Base-by-base conservation (phyloP, 352 stramenopile species). In the Globisporangium okanoganense region DNA sequence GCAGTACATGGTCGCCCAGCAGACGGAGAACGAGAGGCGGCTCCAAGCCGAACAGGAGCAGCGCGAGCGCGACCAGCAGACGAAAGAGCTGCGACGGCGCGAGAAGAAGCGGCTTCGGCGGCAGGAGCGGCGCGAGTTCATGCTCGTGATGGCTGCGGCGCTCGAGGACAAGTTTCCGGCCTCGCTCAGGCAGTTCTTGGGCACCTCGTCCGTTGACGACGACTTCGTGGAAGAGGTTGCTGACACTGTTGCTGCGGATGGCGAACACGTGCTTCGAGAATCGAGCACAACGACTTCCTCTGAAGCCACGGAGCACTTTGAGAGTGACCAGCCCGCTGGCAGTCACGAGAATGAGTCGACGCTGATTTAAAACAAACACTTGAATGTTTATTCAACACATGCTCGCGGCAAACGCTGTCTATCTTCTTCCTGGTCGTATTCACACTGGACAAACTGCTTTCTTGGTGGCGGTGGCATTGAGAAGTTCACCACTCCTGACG, bases 1-100 rank as follows among this genome's bases (percentile, higher is more conserved):
- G 36, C 71, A 82, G 51, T 82, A 75, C 61, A 75, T 88, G 69
- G 65, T 73, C 29, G 62, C 73, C 1, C 79, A 88, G 57, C 76
- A 88, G 41, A 55, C 70, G 5, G 79, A 87, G 45, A 75, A 40
- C 4, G 57, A 60, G n/a, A 63, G 65, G 10, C 74, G 67, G 29
- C 29, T 67, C 2, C 62, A 86, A 51, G 29, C 56, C 16, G 74
- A 85, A 9, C 61, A 75, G 33, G 69, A 70, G 45, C 67, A 69
- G 40, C 61, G 66, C 24, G 65, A 62, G 29, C 58, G 64, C 55
- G 71, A 83, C 31, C 55, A 55, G 14, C 35, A 59, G 20, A 60
- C 64, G 20, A 65, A 73, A 16, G 71, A 73, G 31, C 51, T 70
- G 29, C 71, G 73, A 3, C 65, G 75, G 24, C 66, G 59, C 18